Evolutionary conservation across 768 basidiomycete genomes (phyloP), one percentile per base, ranked within the genome.

Genomic region (Suillus fuscotomentosus): DNA sequence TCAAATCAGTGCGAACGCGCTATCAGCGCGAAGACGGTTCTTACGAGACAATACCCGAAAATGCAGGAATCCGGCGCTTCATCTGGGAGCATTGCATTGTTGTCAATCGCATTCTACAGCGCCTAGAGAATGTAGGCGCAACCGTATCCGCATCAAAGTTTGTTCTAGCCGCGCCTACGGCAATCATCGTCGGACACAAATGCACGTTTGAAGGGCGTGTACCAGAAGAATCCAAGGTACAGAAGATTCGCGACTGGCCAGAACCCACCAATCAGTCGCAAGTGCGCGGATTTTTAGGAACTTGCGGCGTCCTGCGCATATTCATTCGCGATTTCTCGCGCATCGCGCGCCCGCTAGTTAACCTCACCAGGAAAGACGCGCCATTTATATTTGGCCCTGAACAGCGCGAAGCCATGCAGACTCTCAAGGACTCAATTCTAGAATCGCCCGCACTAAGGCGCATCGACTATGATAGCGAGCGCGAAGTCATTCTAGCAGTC

Each of bases 1-100:
- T 31, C 27, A 31, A 31, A 31, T 31, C 27, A 31, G 27, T 31
- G 3, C 3, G 27, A 27, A 27, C 3, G 27, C 27, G 27, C 3
- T 27, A 27, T 3, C 3, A 27, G 27, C 3, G 48, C 0, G 10
- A 39, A 0, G 70, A 76, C 27, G 75, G 80, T 0, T n/a, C 10
- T 0, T 79, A 67, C 47, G 74, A 84, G 54, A 78, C 70, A 0
- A 76, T 82, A 1, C 71, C 75, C 0, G 72, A 74, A 0, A 84
- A 84, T 62, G 67, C 70, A 0, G 74, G 76, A 0, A 81, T 83
- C 17, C 60, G 76, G 0, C 62, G 72, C 0, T 83, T 82, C 53
- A 69, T 82, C 0, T 83, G 76, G 73, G 78, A 82, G 60, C 78
- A 80, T 39, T 66, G 80, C 15, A 43, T 68, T 3, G 71, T 73